Base-by-base conservation (phyloP, 306 rosid genomes). In the Urtica urens region DNA sequence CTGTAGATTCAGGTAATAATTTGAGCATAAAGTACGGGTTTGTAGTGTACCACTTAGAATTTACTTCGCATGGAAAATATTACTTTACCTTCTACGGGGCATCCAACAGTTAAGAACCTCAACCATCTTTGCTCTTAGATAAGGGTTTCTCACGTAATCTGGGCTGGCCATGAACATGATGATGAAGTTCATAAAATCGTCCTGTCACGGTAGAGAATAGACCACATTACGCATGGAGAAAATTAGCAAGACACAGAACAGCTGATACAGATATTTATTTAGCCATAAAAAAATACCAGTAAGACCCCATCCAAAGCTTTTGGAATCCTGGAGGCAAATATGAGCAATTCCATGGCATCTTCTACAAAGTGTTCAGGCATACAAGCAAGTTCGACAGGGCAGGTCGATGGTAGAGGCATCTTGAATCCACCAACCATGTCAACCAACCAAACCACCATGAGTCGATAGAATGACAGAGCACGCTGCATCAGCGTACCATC, bases 91-190 rank as follows among this genome's bases (percentile, higher is more conserved):
- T 58, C 81, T 61, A 51, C 88, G 94, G 29, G 99, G 94, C 88
- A 92, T 92, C 99, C 94, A 92, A 70, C 87, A 82, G 71, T 85
- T 92, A 60, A 92, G 66, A 58, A 92, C 99, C 66, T 86, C 96
- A 58, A 92, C 96, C 99, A 92, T 92, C 83, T 92, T 92, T 49
- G 99, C 94, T 67, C 96, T 79, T 38, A 92, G 72, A 64, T 92
- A 92, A 57, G 99, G 99, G 53, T 92, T 92, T 69, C 77, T 79
- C 51, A 86, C 78, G 57, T 64, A 92, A 11, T 92, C 55, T 17
- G 99, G 93, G 60, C 94, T 92, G 28, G 77, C 99, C 99, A 92
- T 92, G 75, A 92, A 92, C 99, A 92, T 92, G 43, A 86, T 92
- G 60, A 92, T 79, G 49, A 82, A 85, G 79, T 85, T 92, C 96